Base-by-base conservation (phyloP, 495 filamentous ascomycete genomes). In the Podospora conica region DNA sequence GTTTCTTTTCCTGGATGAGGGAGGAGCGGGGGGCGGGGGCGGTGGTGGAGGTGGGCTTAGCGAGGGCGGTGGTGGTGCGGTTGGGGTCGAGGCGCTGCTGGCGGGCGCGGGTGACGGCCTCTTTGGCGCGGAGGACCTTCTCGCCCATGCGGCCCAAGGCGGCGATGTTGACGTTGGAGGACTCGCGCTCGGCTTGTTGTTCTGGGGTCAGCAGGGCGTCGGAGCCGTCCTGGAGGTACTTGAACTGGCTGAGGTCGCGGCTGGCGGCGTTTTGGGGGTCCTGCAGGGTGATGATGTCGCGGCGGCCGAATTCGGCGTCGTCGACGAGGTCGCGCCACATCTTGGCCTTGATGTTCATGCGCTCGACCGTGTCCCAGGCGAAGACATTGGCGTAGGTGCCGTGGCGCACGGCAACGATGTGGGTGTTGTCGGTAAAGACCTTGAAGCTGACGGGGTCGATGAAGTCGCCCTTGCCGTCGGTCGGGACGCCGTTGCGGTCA, bases 391-490 rank as follows among this genome's bases (percentile, higher is more conserved):
- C 92, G 48, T 92, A 91, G 53, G 73, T 85, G 20, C 81, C 83
- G 70, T 91, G 92, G 58, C 88, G 82, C 65, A 99, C 80, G 28
- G 93, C 93, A 55, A 98, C 91, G 55, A 99, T 90, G 74, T 99
- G 95, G 9, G 96, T 97, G 75, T 97, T 98, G 74, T 99, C 93
- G 48, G 95, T 99, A 69, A 99, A 88, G 11, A 95, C 88, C 78
- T 99, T 99, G 82, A 89, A 98, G 3, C 91, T 97, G 22, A 99
- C 94, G 1, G 95, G 95, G 75, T 99, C 95, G 67, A 97, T 91
- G 69, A 91, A 91, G 70, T 98, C 96, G 63, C 88, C 91, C 63
- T 83, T 79, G 58, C 77, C 78, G 60, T 79, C 78, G 54, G 76
- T 75, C 0, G 74, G 73, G 53, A 67, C 68, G 59, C 73, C 75